Base-by-base conservation (phyloP, 2,329 filamentous ascomycete species). In the Colletotrichum salicis region DNA sequence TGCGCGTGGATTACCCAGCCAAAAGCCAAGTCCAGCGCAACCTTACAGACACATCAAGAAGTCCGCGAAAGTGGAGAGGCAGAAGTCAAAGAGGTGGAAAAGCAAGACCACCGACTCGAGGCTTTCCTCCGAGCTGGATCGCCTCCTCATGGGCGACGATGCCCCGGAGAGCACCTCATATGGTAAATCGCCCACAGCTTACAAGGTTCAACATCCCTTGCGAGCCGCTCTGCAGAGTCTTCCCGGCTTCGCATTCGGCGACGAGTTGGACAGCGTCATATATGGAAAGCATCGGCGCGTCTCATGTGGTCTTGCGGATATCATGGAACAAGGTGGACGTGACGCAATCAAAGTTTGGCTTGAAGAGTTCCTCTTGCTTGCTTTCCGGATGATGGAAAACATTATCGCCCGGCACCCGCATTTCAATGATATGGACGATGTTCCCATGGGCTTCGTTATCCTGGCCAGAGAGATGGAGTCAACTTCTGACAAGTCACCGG, bases 271-370 rank as follows among this genome's bases (percentile, higher is more conserved):
- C 24, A 48, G 27, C 22, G 37, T 72, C 45, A 60, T 37, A 4
- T 72, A 70, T 5, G 48, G 66, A 2, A 70, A 69, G 54, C 15
- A 51, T 2, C 48, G 59, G 5, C 59, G 65, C 5, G 70, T 72
- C 4, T 12, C n/a, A 4, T 29, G 60, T 5, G 70, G 70, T 0
- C 41, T 72, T 5, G 65, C 63, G 19, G 48, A 22, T 0, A 54
- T 72, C 12, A 33, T 59, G 45, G 45, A 57, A 10, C 59, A 59
- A 1, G 65, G 59, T 3, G 70, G 70, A 5, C 54, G 35, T 8
- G 27, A 56, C 22, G 45, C 55, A 2, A 55, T 66, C 22, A 69
- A 64, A n/a, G 29, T 55, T 5, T 72, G 70, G 70, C 48, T 72
- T 2, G 65, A 55, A 5, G 51, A 35, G 1, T 72, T 72, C 2